These are phyloP conservation scores for Austroboletus rostrupii DNA, from an alignment of 1,284 basidiomycete genomes.

Conservation along the genomic window DNA sequence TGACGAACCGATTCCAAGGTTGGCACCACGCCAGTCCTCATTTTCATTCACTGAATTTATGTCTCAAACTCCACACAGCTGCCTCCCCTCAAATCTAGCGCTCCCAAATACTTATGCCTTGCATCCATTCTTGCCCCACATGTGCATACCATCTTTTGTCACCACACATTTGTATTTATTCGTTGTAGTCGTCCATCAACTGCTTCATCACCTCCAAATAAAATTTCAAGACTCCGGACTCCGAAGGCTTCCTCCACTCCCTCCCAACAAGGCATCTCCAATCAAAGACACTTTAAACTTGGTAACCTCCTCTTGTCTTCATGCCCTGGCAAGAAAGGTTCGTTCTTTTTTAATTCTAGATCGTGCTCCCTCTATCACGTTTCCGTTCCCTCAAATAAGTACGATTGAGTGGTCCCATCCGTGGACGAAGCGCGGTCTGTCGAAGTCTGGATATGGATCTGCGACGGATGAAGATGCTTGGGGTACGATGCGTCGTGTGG, in stretches of 20 bases:
- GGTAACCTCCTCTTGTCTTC: slow-evolving; percentile 92
- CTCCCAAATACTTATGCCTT: slow-evolving; percentile 14
- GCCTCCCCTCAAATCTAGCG: slow-evolving; percentile 10
- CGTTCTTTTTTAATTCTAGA: slow-evolving; percentile 3
- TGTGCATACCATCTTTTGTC: slow-evolving; percentile 12
- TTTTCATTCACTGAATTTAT: background rate
- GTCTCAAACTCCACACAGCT: slow-evolving; percentile 3
- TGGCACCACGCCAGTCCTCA: background rate
- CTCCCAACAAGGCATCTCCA: background rate
- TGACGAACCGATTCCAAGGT: background rate
- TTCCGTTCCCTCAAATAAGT: slow-evolving; percentile 42
- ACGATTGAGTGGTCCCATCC: slow-evolving; percentile 76
- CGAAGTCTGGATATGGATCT: slow-evolving; percentile 81
- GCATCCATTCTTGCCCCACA: slow-evolving; percentile 15
- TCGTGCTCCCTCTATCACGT: background rate
- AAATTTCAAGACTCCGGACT: slow-evolving; percentile 11
- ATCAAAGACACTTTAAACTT: slow-evolving; percentile 36
- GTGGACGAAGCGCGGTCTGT: slow-evolving; percentile 81
- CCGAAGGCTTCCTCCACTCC: slow-evolving; percentile 7
- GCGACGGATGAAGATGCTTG: slow-evolving; percentile 68
- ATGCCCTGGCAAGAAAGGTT: slow-evolving; percentile 94
- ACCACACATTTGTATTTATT: background rate
- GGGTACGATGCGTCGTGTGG: slow-evolving; percentile 84
- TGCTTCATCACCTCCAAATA: slow-evolving; percentile 18
- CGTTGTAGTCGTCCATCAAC: slow-evolving; percentile 16